These are phyloP conservation scores for Candida sanyaensis DNA, from an alignment of 1,139 yeast species.

Conservation along the genomic window DNA sequence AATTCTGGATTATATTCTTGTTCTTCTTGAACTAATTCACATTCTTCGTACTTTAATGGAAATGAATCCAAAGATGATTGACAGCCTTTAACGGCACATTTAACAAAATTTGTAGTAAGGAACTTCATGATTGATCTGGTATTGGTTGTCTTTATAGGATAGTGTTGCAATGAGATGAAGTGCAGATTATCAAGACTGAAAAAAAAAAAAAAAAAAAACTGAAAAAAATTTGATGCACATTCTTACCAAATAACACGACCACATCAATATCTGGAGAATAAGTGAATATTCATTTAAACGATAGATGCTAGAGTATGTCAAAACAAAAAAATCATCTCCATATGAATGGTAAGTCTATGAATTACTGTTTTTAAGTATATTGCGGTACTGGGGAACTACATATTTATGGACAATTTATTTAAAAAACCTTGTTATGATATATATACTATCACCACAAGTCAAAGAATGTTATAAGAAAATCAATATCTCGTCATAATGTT, in stretches of 20 bases:
- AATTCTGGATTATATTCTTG: slow-evolving; percentile 85
- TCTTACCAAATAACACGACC: neutral
- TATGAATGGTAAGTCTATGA: too few species aligned
- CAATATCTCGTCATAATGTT: too few species aligned
- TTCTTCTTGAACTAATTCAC: slow-evolving; percentile 74
- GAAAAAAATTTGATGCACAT: neutral
- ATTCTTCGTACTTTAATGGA: slow-evolving; percentile 74
- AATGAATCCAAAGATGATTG: slow-evolving; percentile 73
- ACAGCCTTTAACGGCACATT: slow-evolving; percentile 87
- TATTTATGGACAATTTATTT: too few species aligned
- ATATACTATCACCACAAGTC: too few species aligned
- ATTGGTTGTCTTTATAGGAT: neutral
- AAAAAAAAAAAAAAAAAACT: neutral
- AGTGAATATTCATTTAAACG: too few species aligned
- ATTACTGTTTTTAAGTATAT: too few species aligned
- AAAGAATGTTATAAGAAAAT: too few species aligned
- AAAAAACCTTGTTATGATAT: too few species aligned
- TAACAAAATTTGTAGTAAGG: slow-evolving; percentile 91
- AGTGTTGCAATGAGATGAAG: slow-evolving; percentile 1
- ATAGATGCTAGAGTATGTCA: neutral
- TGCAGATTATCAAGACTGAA: neutral
- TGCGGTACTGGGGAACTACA: too few species aligned
- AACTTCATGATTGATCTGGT: slow-evolving; percentile 63
- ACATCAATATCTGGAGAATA: too few species aligned
- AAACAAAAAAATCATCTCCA: neutral